These are phyloP conservation scores for Globisporangium spiculum DNA, from an alignment of 352 stramenopile species.

Conservation along the genomic window DNA sequence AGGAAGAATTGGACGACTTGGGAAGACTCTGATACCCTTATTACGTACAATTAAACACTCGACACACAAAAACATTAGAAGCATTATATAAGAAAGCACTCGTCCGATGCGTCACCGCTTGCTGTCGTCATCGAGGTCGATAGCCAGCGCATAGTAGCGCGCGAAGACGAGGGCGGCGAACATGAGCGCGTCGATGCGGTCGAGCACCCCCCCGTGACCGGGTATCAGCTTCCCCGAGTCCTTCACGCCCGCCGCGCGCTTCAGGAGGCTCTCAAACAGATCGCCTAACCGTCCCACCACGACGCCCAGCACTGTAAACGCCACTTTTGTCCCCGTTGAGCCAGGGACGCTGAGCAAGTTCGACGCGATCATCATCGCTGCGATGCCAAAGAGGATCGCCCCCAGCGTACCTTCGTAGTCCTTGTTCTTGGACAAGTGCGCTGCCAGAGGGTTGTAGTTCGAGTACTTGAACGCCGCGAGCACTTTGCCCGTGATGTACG, in stretches of 20 bases:
- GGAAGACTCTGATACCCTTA: background rate
- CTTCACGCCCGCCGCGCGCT: conserved; percentile 94
- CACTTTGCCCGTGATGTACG: conserved; percentile 92
- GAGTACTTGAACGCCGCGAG: conserved; percentile 85
- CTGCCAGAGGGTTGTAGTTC: conserved; percentile 80
- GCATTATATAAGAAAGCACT: background rate
- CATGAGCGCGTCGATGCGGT: conserved; percentile 95
- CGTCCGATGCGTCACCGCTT: background rate
- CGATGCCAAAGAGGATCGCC: conserved; percentile 78
- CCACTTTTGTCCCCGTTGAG: conserved; percentile 67
- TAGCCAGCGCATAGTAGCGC: conserved; percentile 53
- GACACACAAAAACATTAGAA: background rate
- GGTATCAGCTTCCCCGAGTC: conserved; percentile 95
- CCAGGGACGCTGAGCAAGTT: conserved; percentile 77
- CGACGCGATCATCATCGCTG: conserved; percentile 82
- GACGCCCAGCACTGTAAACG: conserved; percentile 88
- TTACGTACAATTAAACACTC: background rate
- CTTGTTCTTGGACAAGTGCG: conserved; percentile 94
- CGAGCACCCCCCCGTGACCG: conserved; percentile 94
- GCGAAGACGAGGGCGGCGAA: conserved; percentile 79
- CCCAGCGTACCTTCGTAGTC: conserved; percentile 94
- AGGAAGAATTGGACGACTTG: no score
- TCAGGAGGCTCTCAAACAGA: conserved; percentile 95
- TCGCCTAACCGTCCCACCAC: conserved; percentile 94
- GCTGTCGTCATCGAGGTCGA: conserved; percentile 25